phyloP scores from a whole-genome alignment of 495 filamentous ascomycete genomes.

The Coniosporium apollinis region DNA sequence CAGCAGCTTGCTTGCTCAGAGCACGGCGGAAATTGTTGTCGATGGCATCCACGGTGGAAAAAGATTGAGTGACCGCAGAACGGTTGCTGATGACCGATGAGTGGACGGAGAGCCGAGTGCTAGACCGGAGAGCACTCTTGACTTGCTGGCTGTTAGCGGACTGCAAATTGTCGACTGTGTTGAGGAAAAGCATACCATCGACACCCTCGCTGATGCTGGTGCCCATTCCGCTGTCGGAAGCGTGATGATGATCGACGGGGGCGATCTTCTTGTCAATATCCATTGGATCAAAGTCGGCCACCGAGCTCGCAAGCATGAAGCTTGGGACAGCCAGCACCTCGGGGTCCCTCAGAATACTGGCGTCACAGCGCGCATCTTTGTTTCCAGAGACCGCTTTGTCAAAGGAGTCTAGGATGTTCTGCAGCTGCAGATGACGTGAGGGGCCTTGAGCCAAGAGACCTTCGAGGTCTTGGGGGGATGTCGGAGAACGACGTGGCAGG shows the following conservation, averaged over 20 bases:
- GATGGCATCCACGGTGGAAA: conserved; percentile 15
- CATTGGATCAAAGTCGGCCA: conserved; percentile 24
- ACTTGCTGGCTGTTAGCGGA: no score
- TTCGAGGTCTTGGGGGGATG: conserved; percentile 38
- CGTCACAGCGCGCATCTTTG: conserved; percentile 8
- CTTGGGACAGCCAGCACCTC: conserved; percentile 23
- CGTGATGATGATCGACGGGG: conserved; percentile 34
- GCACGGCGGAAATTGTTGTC: conserved; percentile 20
- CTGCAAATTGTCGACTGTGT: no score
- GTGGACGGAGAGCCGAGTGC: conserved; percentile 15
- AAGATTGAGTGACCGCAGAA: conserved; percentile 31
- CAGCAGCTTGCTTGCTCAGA: conserved; percentile 32
- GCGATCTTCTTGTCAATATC: conserved; percentile 29
- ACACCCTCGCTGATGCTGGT: conserved; percentile 31
- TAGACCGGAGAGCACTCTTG: conserved; percentile 10
- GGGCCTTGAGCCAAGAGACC: conserved; percentile 18
- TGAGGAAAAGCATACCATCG: no score
- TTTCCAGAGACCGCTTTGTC: conserved; percentile 18
- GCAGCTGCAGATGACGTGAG: conserved; percentile 16
- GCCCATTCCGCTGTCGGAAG: conserved; percentile 47
- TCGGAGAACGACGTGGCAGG: conserved; percentile 43
- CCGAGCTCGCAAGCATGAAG: conserved; percentile 15
- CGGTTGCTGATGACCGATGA: conserved; percentile 10
- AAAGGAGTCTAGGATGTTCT: conserved; percentile 18
- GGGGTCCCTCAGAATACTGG: conserved; percentile 20